Base-by-base conservation (phyloP, 371 early-diverging fungal genomes). In the Chytridium lagenaria region DNA sequence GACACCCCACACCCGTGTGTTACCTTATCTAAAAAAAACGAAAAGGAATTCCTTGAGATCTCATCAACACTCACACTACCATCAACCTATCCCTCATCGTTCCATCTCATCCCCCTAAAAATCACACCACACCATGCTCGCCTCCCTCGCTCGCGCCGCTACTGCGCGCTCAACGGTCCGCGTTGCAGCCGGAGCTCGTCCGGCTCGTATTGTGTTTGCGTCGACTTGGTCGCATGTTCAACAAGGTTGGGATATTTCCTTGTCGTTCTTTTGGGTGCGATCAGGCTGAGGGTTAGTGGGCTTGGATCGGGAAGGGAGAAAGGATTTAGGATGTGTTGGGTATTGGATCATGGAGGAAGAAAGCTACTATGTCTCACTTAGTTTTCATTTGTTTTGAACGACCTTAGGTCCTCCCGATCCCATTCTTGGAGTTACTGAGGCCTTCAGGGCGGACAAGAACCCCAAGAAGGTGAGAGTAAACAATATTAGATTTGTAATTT, bases 331-430 rank as follows among this genome's bases (percentile, higher is more conserved):
- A n/a, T n/a, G n/a, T n/a, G n/a, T n/a, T n/a, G n/a, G n/a, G n/a
- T n/a, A 28, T 55, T 10, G 55, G 30, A 10, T 16, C 10, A 10
- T 7, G 55, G 55, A 55, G 26, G 55, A 23, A 16, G 10, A 26
- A 55, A 28, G 55, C 30, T 28, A 23, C 26, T 28, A 23, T 16
- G 55, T 16, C n/a, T n/a, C n/a, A n/a, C n/a, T n/a, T n/a, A n/a
- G n/a, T n/a, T n/a, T n/a, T n/a, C n/a, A n/a, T n/a, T n/a, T n/a
- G n/a, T n/a, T n/a, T n/a, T n/a, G n/a, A n/a, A n/a, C n/a, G n/a
- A n/a, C n/a, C n/a, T n/a, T n/a, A 77, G 94, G 96, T 70, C 97
- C 96, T 66, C 96, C 98, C 61, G 98, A 98, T 83, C 92, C 97
- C 34, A 98, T 98, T 80, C 90, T 98, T 70, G 85, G 84, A 34